Conservation (phyloP, 164 flowering plant genomes). For the Kalanchoe fedtschenkoi region DNA sequence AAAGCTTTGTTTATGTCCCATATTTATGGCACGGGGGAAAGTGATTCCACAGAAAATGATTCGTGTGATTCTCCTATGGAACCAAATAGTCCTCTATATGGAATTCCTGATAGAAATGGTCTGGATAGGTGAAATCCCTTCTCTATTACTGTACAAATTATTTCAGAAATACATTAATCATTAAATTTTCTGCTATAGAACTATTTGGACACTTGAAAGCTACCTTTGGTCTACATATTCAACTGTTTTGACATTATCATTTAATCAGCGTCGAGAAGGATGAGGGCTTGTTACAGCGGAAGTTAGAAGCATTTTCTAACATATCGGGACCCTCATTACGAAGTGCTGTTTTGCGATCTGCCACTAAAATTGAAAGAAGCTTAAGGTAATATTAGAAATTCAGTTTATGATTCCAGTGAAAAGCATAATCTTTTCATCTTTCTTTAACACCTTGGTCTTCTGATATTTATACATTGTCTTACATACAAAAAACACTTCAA, state of each 20-base stretch:
- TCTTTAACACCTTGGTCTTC: background rate
- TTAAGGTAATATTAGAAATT: slow-evolving; percentile 33
- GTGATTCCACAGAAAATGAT: slow-evolving; percentile 99
- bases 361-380: slow-evolving; percentile 1
- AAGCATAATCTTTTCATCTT: background rate
- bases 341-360: slow-evolving; percentile 5
- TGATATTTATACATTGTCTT: background rate
- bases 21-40: slow-evolving; percentile 90
- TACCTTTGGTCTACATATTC: background rate
- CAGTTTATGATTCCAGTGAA: background rate
- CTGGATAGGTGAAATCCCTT: slow-evolving; percentile 46
- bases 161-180: background rate
- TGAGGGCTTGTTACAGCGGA: background rate
- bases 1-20: slow-evolving; percentile 82
- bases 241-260: background rate
- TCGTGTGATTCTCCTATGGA: slow-evolving; percentile 98
- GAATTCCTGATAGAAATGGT: slow-evolving; percentile 60
- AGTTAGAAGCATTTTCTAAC: slow-evolving; percentile 3
- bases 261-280: background rate
- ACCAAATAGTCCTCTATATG: slow-evolving; percentile 94
- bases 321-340: slow-evolving; percentile 1
- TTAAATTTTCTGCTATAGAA: background rate
- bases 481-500: background rate
- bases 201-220: background rate
- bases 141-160: background rate